Base-by-base conservation (phyloP, 805 yeast genomes). In the Sugiyamaella valdiviana region DNA sequence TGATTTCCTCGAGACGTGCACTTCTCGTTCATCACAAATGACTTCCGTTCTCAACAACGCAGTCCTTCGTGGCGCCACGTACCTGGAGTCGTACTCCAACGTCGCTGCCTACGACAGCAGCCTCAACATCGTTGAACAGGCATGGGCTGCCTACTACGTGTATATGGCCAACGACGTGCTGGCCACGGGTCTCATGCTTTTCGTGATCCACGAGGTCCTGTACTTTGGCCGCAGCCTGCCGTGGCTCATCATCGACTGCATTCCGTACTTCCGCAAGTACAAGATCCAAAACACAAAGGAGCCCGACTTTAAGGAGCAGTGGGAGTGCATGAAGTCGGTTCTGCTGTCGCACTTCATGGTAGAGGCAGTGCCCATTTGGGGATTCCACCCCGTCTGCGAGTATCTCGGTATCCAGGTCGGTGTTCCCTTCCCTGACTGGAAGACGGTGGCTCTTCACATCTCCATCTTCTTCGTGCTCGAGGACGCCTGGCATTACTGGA, bases 401-500 rank as follows among this genome's bases (percentile, higher is more conserved):
- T 73, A 75, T 59, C 75, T 91, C 54, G 95, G 95, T 53, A 85
- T 93, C 58, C 68, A 81, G 10, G 78, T 80, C 60, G 72, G 76
- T 23, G 95, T 89, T 14, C 97, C 98, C 15, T 89, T 91, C 76
- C 97, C 98, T 44, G 63, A 78, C 12, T 59, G 71, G 63, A 67
- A 68, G 47, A 77, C 77, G 26, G 80, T 86, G 69, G 65, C 70
- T 20, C 60, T 70, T 46, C 97, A 91, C 67, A 76, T 90, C 50
- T 74, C 78, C 16, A 59, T 87, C 14, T 87, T 91, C 71, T 91
- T 91, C 66, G 75, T 86, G 39, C 67, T 85, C 54, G 99, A 91
- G 70, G 99, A 91, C 65, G 74, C 86, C 55, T 93, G 97, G 98
- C 99, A 91, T 70, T 91, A 91, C 75, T 85, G 93, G 85, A 83